Evolutionary conservation across 2,329 filamentous ascomycete genomes (phyloP), one percentile per base, ranked within the genome.

Genomic region (Botrytis byssoidea): DNA sequence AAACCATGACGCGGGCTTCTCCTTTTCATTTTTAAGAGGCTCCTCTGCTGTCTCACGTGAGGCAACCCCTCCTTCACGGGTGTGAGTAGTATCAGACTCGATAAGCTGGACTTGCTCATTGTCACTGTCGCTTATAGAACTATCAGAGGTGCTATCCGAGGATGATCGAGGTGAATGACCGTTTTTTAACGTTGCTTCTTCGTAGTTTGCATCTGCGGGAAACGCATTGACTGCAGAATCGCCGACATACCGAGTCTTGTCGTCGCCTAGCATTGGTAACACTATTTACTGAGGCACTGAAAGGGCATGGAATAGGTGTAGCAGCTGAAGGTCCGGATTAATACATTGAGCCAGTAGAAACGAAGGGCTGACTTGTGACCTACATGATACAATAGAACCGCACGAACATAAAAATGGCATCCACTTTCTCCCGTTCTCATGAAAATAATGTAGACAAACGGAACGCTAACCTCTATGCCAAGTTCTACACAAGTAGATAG

Each of bases 181-280:
- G 7, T 22, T 25, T 40, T 16, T 40, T 1, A 37, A 22, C 9
- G 14, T 63, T 63, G 25, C 7, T 25, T 63, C 25, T 6, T 63
- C 12, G 22, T 18, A 18, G 60, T 40, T 22, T 40, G 60, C 25
- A 63, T 40, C 60, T 63, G 37, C 37, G 22, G 22, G 35, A 37
- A 40, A 25, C 12, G 60, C 37, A 63, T n/a, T 63, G 60, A 63
- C 60, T 63, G 60, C 37, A 63, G 60, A 63, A 22, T 63, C 60
- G 35, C 22, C 37, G 12, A 16, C 2, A 40, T 63, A 18, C 60
- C 8, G 12, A n/a, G 60, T 40, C 35, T 63, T 63, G 35, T n/a
- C 35, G 35, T 63, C 35, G 60, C 60, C 60, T 37, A 40, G 22
- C 60, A 63, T 40, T 63, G 35, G 60, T 40, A 40, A 40, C 22